Evolutionary conservation across 257 asterid genomes (phyloP).

Genomic region (Solanum peruvianum): DNA sequence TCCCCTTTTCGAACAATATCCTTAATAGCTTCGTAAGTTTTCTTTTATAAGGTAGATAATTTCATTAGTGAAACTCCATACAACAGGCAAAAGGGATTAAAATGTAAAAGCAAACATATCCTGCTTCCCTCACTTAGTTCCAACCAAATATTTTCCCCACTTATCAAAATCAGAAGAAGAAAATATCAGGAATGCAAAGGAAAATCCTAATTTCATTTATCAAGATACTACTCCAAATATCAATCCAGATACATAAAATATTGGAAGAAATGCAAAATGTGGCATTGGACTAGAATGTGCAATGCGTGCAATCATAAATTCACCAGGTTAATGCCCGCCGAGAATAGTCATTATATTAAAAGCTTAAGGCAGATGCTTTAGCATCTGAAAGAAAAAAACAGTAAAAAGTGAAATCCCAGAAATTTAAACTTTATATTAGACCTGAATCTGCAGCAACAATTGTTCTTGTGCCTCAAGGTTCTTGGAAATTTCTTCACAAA

Average conservation of each 20-base stretch:
- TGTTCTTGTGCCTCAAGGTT: conserved; percentile 82
- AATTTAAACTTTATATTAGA: conserved; percentile 6
- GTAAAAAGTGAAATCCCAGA: not conserved
- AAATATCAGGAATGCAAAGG: not conserved
- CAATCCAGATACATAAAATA: not conserved
- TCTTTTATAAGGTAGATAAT: not conserved
- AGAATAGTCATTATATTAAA: not conserved
- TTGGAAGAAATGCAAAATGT: not conserved
- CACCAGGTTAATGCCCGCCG: not conserved
- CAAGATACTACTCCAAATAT: not conserved
- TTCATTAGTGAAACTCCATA: not conserved
- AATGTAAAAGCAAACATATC: not conserved
- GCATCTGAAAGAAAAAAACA: not conserved
- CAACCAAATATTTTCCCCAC: not conserved
- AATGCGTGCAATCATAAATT: not conserved
- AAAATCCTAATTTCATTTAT: not conserved
- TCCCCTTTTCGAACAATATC: not conserved
- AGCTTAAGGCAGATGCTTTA: not conserved
- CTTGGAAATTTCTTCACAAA: conserved; percentile 71
- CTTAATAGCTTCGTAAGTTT: not conserved
- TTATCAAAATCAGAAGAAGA: not conserved
- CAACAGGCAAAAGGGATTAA: not conserved
- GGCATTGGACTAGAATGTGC: not conserved
- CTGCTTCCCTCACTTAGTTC: not conserved
- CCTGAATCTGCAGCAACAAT: conserved; percentile 83